Conservation (phyloP, 1,284 basidiomycete species). For the Sporisorium sorghi region DNA sequence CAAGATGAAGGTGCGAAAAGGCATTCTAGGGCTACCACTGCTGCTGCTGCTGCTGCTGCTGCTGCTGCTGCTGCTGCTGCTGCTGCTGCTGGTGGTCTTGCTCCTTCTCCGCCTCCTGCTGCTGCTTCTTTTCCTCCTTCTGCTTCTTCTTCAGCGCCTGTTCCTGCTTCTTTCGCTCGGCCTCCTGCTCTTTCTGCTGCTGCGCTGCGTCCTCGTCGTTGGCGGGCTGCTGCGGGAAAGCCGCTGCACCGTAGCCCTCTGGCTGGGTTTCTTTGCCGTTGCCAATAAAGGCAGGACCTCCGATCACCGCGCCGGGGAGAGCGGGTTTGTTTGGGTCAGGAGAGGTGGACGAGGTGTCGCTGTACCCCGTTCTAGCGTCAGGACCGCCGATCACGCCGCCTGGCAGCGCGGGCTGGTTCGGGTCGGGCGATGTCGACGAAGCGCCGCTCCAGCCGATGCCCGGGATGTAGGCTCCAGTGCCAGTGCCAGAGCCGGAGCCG, state of each 20-base stretch:
- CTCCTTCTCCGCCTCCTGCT: constrained; percentile 9
- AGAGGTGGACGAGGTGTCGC: background rate
- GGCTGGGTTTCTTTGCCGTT: background rate
- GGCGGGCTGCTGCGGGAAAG: background rate
- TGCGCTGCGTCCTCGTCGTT: constrained; percentile 73
- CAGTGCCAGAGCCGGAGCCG: background rate
- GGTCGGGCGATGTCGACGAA: background rate
- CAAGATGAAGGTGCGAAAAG: too few relatives aligned
- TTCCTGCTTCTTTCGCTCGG: constrained; percentile 71
- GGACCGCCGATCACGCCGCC: too few relatives aligned
- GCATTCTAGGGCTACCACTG: too few relatives aligned
- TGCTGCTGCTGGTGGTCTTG: constrained; percentile 5
- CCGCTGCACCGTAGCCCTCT: background rate
- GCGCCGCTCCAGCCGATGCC: constrained; percentile 1
- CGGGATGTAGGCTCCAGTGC: constrained; percentile 7
- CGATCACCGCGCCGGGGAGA: background rate
- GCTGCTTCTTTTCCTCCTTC: constrained; percentile 7
- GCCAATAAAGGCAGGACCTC: background rate
- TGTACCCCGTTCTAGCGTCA: too few relatives aligned
- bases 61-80: constrained; percentile 4
- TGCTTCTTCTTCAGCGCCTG: constrained; percentile 4
- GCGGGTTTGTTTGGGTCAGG: background rate
- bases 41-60: constrained; percentile 2
- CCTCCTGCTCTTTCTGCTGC: constrained; percentile 74
- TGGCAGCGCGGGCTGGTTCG: background rate